Conservation (phyloP, 306 rosid species). For the Myrica gale region DNA sequence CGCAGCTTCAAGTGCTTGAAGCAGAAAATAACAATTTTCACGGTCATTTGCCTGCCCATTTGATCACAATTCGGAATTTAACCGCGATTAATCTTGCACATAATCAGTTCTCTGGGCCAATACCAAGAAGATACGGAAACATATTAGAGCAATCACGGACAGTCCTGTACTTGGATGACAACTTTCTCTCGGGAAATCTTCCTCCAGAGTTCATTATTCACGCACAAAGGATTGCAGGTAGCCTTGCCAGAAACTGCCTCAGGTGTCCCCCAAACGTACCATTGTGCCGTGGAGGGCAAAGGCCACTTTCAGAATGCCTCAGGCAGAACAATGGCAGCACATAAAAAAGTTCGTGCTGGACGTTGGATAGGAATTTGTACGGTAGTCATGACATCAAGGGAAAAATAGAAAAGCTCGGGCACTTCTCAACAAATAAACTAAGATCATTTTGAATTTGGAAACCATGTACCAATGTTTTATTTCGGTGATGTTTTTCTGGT, state of each 20-base stretch:
- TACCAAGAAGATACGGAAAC: constrained; percentile 40
- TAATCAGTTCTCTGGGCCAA: constrained; percentile 34
- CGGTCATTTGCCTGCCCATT: constrained; percentile 45
- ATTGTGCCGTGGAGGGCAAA: constrained; percentile 38
- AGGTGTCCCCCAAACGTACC: constrained; percentile 29
- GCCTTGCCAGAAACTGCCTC: constrained; percentile 51
- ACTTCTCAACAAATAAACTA: not conserved
- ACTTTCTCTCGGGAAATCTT: constrained; percentile 40
- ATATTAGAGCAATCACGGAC: constrained; percentile 32
- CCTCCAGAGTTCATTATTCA: constrained; percentile 28
- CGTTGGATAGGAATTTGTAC: not conserved
- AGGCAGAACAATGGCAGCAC: constrained; percentile 6
- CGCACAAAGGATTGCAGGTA: constrained; percentile 21
- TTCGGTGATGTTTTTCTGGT: not conserved
- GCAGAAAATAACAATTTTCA: constrained; percentile 38
- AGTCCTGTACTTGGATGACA: constrained; percentile 35
- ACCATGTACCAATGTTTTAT: not conserved
- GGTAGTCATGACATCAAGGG: not conserved
- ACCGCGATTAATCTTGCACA: constrained; percentile 33
- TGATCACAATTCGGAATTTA: constrained; percentile 34
- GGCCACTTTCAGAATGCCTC: constrained; percentile 34
- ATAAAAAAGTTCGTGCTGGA: not conserved
- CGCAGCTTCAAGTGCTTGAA: constrained; percentile 37
- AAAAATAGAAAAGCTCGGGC: not conserved
- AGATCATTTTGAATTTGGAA: not conserved